Conservation (phyloP, 1,139 yeast species). For the Lodderomyces oxycetoniae region DNA sequence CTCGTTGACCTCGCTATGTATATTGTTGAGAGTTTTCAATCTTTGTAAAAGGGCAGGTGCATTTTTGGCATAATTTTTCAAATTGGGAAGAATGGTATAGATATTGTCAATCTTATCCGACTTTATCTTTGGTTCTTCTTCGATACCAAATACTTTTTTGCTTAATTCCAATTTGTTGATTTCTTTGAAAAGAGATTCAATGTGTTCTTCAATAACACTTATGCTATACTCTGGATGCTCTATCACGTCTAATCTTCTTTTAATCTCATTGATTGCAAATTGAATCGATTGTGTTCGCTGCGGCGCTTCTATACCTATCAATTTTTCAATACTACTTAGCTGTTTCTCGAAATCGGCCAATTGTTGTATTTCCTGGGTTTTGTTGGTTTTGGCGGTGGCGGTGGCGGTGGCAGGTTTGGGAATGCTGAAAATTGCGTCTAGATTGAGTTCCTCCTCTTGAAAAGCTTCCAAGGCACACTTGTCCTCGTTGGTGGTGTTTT, state of each 20-base stretch:
- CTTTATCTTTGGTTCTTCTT: conserved; percentile 4
- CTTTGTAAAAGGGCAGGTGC: conserved; percentile 43
- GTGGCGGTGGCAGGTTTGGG: conserved; percentile 2
- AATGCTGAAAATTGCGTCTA: too few relatives aligned
- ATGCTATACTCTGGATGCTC: conserved; percentile 31
- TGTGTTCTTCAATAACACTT: conserved; percentile 17
- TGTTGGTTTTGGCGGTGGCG: background rate
- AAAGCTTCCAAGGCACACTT: too few relatives aligned
- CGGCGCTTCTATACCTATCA: conserved; percentile 17
- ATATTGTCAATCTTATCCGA: conserved; percentile 33
- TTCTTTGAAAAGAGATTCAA: conserved; percentile 15
- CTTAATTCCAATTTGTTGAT: conserved; percentile 17
- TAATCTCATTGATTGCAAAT: conserved; percentile 29
- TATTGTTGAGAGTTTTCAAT: conserved; percentile 38
- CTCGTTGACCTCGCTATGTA: conserved; percentile 39
- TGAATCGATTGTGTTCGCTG: conserved; percentile 19
- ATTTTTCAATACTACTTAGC: conserved; percentile 20
- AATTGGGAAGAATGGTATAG: conserved; percentile 30
- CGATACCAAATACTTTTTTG: conserved; percentile 14
- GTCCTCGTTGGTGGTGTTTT: too few relatives aligned
- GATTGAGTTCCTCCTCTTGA: background rate
- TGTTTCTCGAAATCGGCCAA: conserved; percentile 20
- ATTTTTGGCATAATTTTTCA: conserved; percentile 28
- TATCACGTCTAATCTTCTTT: conserved; percentile 34
- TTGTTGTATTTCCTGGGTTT: conserved; percentile 1